Evolutionary conservation across 192 early-diverging fungal genomes (phyloP).

Genomic region (Piromyces sp.): DNA sequence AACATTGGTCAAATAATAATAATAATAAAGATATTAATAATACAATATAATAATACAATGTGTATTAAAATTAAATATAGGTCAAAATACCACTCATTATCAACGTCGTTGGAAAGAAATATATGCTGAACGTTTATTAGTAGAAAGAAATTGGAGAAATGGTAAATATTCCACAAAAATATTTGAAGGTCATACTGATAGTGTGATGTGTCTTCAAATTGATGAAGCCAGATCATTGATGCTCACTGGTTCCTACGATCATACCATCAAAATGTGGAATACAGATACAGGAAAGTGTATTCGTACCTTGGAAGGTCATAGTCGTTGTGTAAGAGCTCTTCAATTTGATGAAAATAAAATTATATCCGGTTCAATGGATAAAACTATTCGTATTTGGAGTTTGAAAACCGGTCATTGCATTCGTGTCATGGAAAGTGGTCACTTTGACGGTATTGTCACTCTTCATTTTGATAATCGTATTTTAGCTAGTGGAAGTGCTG

Average conservation of each 20-base stretch:
- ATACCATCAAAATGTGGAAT: constrained; percentile 76
- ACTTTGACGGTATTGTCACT: constrained; percentile 61
- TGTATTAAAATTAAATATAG: too few species aligned
- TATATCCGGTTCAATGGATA: constrained; percentile 81
- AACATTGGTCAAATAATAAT: too few species aligned
- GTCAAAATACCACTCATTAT: background rate
- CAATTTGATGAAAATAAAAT: constrained; percentile 92
- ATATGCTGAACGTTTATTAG: constrained; percentile 75
- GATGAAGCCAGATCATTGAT: constrained; percentile 50
- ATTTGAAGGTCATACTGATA: constrained; percentile 61
- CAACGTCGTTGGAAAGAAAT: constrained; percentile 86
- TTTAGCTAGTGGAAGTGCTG: constrained; percentile 69
- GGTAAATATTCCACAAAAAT: constrained; percentile 44
- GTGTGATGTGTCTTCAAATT: constrained; percentile 78
- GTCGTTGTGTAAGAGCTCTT: constrained; percentile 62
- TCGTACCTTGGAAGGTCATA: constrained; percentile 66
- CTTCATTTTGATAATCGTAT: constrained; percentile 65
- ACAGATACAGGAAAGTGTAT: constrained; percentile 64
- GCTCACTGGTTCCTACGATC: constrained; percentile 78
- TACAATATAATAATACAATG: too few species aligned
- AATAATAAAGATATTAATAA: too few species aligned
- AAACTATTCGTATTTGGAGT: constrained; percentile 84
- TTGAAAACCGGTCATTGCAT: constrained; percentile 75
- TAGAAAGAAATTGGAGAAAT: constrained; percentile 89
- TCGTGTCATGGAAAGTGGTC: constrained; percentile 50